Conservation (phyloP, 805 yeast species). For the Candida easanensis region DNA sequence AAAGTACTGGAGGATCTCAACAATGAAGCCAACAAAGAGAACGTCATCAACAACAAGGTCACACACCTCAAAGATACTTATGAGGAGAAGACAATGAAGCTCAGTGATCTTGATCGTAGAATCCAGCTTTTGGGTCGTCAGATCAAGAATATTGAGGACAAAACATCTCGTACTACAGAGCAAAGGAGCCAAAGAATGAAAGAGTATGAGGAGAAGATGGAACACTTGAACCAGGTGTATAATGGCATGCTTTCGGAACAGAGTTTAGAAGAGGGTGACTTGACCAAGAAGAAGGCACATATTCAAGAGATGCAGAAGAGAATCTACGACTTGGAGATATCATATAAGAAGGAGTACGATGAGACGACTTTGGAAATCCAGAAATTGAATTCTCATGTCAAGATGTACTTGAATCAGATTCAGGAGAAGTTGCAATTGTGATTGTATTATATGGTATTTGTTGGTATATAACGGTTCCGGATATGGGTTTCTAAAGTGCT, state of each 20-base stretch:
- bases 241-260: conserved; percentile 37
- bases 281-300: conserved; percentile 33
- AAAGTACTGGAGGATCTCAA: conserved; percentile 24
- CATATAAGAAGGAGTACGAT: conserved; percentile 35
- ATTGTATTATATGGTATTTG: not conserved
- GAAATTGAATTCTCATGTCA: conserved; percentile 26
- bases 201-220: conserved; percentile 34
- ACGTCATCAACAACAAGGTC: conserved; percentile 13
- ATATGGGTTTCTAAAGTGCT: no score
- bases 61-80: conserved; percentile 17
- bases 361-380: conserved; percentile 34
- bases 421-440: conserved; percentile 21
- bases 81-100: conserved; percentile 21
- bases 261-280: conserved; percentile 35
- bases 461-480: no score
- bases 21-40: conserved; percentile 18
- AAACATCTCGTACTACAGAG: conserved; percentile 33
- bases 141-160: conserved; percentile 39
- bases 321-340: not conserved
- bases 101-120: conserved; percentile 34
- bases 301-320: conserved; percentile 31
- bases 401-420: conserved; percentile 25
- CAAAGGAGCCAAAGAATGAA: conserved; percentile 36
- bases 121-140: conserved; percentile 39
- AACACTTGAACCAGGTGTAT: conserved; percentile 34